Conservation (phyloP, 352 stramenopile species). For the Phytopythium aichiense region DNA sequence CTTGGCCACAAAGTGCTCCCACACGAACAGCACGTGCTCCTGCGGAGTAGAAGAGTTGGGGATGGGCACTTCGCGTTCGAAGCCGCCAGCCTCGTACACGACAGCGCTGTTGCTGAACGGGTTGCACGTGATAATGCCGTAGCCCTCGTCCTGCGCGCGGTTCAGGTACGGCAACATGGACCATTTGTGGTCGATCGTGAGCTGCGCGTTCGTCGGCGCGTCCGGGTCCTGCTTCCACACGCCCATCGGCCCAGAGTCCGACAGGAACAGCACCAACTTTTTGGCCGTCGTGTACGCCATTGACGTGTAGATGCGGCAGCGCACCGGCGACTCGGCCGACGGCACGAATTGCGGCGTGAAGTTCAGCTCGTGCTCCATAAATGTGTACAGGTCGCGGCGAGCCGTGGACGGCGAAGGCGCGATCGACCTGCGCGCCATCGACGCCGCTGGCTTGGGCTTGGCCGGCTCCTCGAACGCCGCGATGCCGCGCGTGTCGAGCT, state of each 20-base stretch:
- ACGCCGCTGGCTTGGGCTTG: conserved; percentile 26
- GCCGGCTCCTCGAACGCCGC: conserved; percentile 61
- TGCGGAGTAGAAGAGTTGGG: conserved; percentile 78
- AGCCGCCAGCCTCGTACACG: conserved; percentile 85
- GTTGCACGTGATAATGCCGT: conserved; percentile 84
- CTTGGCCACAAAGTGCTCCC: conserved; percentile 76
- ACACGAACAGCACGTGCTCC: conserved; percentile 88
- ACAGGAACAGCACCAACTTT: conserved; percentile 84
- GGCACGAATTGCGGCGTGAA: conserved; percentile 85
- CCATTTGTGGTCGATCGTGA: conserved; percentile 82
- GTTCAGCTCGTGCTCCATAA: conserved; percentile 81
- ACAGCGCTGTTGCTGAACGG: conserved; percentile 86
- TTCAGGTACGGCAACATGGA: conserved; percentile 85
- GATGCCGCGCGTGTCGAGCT: conserved; percentile 78
- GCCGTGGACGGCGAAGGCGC: conserved; percentile 35
- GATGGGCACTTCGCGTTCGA: conserved; percentile 82
- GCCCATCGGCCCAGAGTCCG: conserved; percentile 79
- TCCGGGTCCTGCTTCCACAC: conserved; percentile 80
- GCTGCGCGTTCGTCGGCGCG: conserved; percentile 29
- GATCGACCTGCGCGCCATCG: conserved; percentile 19
- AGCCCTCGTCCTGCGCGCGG: conserved; percentile 83
- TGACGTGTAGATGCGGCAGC: conserved; percentile 84
- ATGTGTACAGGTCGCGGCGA: conserved; percentile 86
- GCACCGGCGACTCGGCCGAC: conserved; percentile 81
- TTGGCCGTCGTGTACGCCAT: conserved; percentile 87